Base-by-base conservation (phyloP, 2,329 filamentous ascomycete genomes). In the Colletotrichum cordylinicola region DNA sequence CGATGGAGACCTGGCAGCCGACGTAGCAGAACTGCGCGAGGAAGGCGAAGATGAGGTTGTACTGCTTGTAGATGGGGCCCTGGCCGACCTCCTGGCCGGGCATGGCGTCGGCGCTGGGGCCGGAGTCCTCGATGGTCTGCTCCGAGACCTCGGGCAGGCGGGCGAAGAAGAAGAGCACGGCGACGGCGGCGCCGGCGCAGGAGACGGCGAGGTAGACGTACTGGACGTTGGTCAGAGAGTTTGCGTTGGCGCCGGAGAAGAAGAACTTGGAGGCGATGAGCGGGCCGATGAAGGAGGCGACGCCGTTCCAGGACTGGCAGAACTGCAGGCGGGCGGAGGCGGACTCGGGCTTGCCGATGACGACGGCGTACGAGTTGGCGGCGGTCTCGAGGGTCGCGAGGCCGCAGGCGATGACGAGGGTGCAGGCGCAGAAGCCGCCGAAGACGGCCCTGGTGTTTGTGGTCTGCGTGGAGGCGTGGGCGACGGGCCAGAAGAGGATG, bases 11-110 rank as follows among this genome's bases (percentile, higher is more conserved):
- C 81, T 96, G 94, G 0, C 93, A 91, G 62, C 94, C 94, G 0
- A 88, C 93, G 82, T 96, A 97, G 82, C 92, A 94, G 84, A 96
- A 96, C 79, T 96, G 94, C 0, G 94, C 93, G 79, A 93, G 90
- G 0, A 93, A 91, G n/a, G 93, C 94, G 79, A 95, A 93, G 87
- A 96, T 95, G 5, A 96, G 88, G 43, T 92, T 91, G 83, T 93
- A 95, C 79, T 95, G 93, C 84, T 94, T 94, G 80, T 87, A 85
- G 78, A 95, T 89, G 0, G 93, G 92, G 81, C 91, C 89, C 78
- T 92, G 88, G 74, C 90, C 87, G 62, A 88, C 88, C 12, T 89
- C 88, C 72, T 91, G 83, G 27, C 61, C 61, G 18, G 69, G 43
- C 5, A 39, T 29, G 64, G 52, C 52, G 27, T 68, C 35, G 35